These are phyloP conservation scores for Apiotrichum akiyoshidainum DNA, from an alignment of 1,284 basidiomycete genomes.

Conservation along the genomic window DNA sequence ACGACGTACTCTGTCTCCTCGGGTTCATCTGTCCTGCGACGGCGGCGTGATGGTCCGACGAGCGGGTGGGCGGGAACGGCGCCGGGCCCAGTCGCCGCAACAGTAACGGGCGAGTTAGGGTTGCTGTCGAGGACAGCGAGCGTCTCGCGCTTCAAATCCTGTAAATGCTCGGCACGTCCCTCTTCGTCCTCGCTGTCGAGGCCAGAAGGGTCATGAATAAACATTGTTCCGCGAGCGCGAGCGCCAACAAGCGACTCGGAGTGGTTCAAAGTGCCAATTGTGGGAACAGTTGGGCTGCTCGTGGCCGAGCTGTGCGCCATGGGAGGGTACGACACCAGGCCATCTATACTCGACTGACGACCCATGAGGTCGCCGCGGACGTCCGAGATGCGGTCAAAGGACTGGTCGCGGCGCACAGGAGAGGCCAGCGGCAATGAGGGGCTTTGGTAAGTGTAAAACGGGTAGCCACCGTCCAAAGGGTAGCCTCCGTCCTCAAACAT, in stretches of 20 bases:
- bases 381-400: constrained; percentile 9
- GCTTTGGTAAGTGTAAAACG: neutral
- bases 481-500: neutral
- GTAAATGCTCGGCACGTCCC: neutral
- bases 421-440: neutral
- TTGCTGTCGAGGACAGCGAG: constrained; percentile 24
- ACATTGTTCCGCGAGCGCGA: constrained; percentile 22
- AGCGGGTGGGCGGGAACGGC: neutral
- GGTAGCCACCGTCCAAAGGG: neutral
- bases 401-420: neutral
- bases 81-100: neutral
- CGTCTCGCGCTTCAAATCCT: constrained; percentile 42
- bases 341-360: constrained; percentile 28
- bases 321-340: constrained; percentile 21
- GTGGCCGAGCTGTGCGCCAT: neutral
- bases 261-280: too few species aligned
- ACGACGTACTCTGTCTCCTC: constrained; percentile 35
- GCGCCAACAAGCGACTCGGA: neutral
- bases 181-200: constrained; percentile 24
- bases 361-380: constrained; percentile 17
- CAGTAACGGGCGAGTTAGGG: neutral
- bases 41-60: neutral
- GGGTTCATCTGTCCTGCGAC: neutral
- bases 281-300: neutral
- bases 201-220: constrained; percentile 25